phyloP scores from a whole-genome alignment of 2,329 filamentous ascomycete genomes.

The Lomentospora prolificans region DNA sequence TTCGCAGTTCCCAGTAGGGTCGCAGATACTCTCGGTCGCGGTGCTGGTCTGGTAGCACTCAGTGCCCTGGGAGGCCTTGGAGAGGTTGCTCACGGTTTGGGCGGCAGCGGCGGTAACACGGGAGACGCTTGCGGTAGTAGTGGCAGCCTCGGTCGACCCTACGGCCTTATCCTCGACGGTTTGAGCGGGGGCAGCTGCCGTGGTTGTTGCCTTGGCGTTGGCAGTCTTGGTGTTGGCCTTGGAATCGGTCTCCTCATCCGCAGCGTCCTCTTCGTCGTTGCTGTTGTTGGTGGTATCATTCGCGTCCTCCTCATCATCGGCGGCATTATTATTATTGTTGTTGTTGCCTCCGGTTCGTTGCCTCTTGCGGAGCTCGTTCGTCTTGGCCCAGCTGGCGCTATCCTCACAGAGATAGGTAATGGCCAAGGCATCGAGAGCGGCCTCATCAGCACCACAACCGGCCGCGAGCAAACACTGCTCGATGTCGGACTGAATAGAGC shows the following conservation, averaged over 20 bases:
- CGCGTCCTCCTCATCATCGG: background rate
- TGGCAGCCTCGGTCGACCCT: background rate
- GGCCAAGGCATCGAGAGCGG: conserved; percentile 19
- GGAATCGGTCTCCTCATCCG: background rate
- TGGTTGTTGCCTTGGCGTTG: background rate
- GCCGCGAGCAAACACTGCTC: conserved; percentile 25
- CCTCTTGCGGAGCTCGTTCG: conserved; percentile 13
- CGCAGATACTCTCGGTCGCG: conserved; percentile 22
- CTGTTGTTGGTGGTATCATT: background rate
- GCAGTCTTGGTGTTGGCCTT: background rate
- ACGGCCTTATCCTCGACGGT: background rate
- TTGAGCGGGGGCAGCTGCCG: conserved; percentile 4
- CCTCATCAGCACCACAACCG: conserved; percentile 24
- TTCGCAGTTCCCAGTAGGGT: conserved; percentile 20
- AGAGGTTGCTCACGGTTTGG: conserved; percentile 10
- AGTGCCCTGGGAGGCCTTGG: conserved; percentile 13
- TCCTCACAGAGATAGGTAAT: conserved; percentile 22
- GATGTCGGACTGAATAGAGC: conserved; percentile 23
- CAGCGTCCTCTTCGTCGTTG: background rate
- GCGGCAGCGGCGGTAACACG: conserved; percentile 9
- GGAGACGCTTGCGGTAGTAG: background rate
- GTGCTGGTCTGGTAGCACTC: conserved; percentile 26
- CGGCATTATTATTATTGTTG: background rate
- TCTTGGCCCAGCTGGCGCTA: conserved; percentile 13
- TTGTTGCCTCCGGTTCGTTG: background rate